Evolutionary conservation across 345 rosid species (phyloP).

Genomic region (Lenwebbia sp.): DNA sequence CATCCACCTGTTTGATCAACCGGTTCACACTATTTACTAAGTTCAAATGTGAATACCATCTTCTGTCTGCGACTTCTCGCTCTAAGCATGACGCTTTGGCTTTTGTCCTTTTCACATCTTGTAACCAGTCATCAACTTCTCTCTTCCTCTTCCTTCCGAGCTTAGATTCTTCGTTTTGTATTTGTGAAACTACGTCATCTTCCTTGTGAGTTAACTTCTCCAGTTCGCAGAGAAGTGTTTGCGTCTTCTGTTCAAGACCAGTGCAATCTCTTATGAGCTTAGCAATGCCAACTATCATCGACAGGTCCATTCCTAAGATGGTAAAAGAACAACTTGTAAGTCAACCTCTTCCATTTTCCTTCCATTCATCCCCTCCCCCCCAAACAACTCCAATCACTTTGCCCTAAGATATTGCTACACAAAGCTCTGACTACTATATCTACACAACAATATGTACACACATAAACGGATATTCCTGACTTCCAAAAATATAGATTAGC

Average conservation of each 20-base stretch:
- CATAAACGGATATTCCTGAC: neutral
- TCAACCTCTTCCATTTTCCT: neutral
- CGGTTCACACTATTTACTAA: neutral
- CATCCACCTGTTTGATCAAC: neutral
- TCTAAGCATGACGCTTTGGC: neutral
- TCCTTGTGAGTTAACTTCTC: neutral
- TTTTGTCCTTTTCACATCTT: neutral
- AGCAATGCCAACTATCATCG: neutral
- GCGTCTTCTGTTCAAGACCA: neutral
- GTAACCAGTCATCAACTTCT: conserved; percentile 1
- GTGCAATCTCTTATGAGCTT: neutral
- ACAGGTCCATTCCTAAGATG: neutral
- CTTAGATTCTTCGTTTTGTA: neutral
- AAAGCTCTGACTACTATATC: neutral
- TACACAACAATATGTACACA: neutral
- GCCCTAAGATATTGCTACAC: neutral
- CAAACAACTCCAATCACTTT: neutral
- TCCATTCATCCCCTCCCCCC: neutral
- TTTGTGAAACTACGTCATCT: neutral
- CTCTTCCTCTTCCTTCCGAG: neutral
- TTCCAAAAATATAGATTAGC: too few relatives aligned
- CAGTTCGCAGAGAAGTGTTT: neutral
- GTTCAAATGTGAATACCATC: neutral
- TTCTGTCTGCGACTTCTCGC: neutral
- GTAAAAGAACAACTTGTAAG: neutral